These are phyloP conservation scores for Ophiostoma populinum DNA, from an alignment of 2,329 filamentous ascomycete species.

Conservation along the genomic window DNA sequence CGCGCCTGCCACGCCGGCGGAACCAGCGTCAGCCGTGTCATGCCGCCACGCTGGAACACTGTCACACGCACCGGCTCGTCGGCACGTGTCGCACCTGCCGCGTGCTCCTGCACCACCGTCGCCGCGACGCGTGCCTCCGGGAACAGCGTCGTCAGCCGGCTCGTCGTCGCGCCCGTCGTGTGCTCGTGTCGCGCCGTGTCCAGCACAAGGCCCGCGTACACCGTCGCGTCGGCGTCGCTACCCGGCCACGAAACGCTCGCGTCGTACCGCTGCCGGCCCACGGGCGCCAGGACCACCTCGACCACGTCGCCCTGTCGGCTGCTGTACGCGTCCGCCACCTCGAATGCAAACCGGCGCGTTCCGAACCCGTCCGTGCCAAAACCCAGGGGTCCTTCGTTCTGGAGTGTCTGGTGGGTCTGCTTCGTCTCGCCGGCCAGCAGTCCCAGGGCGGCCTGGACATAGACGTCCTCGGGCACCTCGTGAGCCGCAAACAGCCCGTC, in stretches of 20 bases:
- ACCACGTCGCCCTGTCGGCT: constrained; percentile 30
- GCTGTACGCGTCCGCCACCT: constrained; percentile 42
- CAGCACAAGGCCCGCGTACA: constrained; percentile 29
- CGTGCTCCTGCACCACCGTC: constrained; percentile 47
- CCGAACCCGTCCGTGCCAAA: constrained; percentile 24
- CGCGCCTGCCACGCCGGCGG: constrained; percentile 71
- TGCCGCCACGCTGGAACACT: constrained; percentile 55
- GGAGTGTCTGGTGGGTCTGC: constrained; percentile 10
- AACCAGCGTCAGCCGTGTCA: constrained; percentile 39
- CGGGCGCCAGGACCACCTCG: constrained; percentile 32
- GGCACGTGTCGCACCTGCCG: constrained; percentile 1
- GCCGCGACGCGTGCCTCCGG: constrained; percentile 63
- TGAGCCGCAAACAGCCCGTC: constrained; percentile 57
- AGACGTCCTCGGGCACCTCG: constrained; percentile 50
- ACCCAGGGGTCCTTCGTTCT: constrained; percentile 36
- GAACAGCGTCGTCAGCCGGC: constrained; percentile 54
- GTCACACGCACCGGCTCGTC: constrained; percentile 40
- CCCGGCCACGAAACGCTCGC: constrained; percentile 24
- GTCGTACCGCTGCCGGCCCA: constrained; percentile 28
- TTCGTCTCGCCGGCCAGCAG: constrained; percentile 35
- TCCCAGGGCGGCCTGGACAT: constrained; percentile 73
- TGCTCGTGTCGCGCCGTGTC: constrained; percentile 16
- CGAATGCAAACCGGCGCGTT: constrained; percentile 31
- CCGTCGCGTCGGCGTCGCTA: constrained; percentile 13
- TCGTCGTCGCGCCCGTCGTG: constrained; percentile 12